Evolutionary conservation across 179 eudicot genomes (phyloP), one percentile per base, ranked within the genome.

Genomic region (Dionaea muscipula): DNA sequence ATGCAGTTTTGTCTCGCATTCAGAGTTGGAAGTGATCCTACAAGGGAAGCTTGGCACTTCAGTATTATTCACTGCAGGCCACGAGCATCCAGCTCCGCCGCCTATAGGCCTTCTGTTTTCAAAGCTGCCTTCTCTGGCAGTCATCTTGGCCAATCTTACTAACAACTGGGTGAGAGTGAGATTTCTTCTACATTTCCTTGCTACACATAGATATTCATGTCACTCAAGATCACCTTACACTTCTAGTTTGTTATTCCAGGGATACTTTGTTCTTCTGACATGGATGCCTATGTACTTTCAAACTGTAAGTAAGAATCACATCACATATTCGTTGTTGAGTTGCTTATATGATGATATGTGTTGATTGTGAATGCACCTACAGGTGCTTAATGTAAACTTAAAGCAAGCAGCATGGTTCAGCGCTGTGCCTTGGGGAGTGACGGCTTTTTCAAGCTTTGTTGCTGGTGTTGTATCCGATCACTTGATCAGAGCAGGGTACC

Each of bases 241-340:
- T 39, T 39, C 6, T 4, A 26, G 38, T 17, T 38, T 31, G 35
- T 31, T 2, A 53, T 59, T 76, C 79, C 91, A 91, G 98, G 98
- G 98, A 38, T 91, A 87, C 85, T 84, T 86, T 72, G 94, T 91
- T 71, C 91, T 91, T 57, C 86, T 87, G 20, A 78, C 98, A 31
- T 91, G 98, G 98, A 91, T 91, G 98, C 98, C 98, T 0, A 78
- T 84, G 36, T 91, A 91, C 63, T 91, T 91, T 56, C 84, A 84
- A 69, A 87, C 86, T 38, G 97, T 86, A 67, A 86, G 97, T 86
- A 67, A 86, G 97, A 53, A 43, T 18, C 47, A 43, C 18, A 33
- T 33, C 0, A 33, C 7, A 33, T 33, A 33, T 6, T 6, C 7
- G 37, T 33, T 6, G 37, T n/a, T 12, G 17, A 12, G 1, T 13